Evolutionary conservation across 306 rosid genomes (phyloP).

Genomic region (Gynostemma pentaphyllum): DNA sequence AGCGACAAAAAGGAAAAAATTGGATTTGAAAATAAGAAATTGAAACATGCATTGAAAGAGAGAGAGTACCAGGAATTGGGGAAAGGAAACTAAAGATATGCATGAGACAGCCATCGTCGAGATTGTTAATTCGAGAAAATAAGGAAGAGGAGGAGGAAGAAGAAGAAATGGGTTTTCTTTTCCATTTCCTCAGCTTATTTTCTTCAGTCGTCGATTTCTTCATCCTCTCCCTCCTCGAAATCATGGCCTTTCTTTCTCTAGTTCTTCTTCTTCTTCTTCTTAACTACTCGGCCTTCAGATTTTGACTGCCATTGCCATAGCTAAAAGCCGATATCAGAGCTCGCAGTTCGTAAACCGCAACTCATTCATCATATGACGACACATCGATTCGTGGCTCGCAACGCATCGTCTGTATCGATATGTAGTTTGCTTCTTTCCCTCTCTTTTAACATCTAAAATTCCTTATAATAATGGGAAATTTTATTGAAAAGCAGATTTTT

Average conservation of each 20-base stretch:
- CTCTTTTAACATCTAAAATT: neutral
- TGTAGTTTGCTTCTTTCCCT: neutral
- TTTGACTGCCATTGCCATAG: neutral
- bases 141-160: too few relatives aligned
- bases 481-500: too few relatives aligned
- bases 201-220: slow-evolving; percentile 3
- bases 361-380: slow-evolving; percentile 1
- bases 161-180: slow-evolving; percentile 13
- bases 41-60: neutral
- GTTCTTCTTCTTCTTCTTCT: neutral
- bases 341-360: too few relatives aligned
- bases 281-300: neutral
- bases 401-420: neutral
- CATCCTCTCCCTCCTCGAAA: neutral
- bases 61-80: slow-evolving; percentile 67
- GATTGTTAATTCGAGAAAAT: slow-evolving; percentile 42
- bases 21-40: neutral
- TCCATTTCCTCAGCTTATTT: slow-evolving; percentile 18
- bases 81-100: slow-evolving; percentile 83
- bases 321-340: neutral
- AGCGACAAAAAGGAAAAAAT: neutral
- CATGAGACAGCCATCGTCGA: slow-evolving; percentile 93
- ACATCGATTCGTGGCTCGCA: neutral
- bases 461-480: too few relatives aligned
- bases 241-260: neutral